Conservation (phyloP, 805 yeast species). For the Yarrowia sp. region DNA sequence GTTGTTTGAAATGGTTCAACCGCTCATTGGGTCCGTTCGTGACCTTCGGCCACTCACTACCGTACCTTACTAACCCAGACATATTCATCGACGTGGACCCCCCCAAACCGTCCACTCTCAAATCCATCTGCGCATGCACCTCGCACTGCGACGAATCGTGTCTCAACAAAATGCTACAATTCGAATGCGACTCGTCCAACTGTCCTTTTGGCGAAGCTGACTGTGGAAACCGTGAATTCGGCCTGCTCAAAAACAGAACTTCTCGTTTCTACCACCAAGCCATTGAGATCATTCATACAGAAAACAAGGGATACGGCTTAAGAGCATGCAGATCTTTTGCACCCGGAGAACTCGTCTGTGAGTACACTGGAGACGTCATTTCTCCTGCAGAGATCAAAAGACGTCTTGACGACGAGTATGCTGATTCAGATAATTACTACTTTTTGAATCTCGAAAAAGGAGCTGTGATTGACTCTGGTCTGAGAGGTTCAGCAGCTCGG, state of each 20-base stretch:
- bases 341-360: conserved; percentile 46
- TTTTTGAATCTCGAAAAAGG: conserved; percentile 47
- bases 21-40: too few species aligned
- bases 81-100: conserved; percentile 32
- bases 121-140: conserved; percentile 33
- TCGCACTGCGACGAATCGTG: conserved; percentile 42
- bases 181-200: conserved; percentile 40
- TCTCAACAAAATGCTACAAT: conserved; percentile 38
- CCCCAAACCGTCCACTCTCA: conserved; percentile 28
- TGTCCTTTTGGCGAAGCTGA: conserved; percentile 39
- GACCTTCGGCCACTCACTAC: not conserved
- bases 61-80: conserved; percentile 27
- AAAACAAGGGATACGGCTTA: conserved; percentile 46
- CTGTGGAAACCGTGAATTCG: conserved; percentile 45
- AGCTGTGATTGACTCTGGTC: conserved; percentile 47
- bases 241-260: not conserved
- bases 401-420: conserved; percentile 41
- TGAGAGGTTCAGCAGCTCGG: conserved; percentile 49
- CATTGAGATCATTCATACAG: conserved; percentile 41
- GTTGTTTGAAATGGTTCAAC: too few species aligned
- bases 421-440: conserved; percentile 41
- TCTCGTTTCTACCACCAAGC: not conserved
- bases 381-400: conserved; percentile 43
- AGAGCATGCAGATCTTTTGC: conserved; percentile 42
- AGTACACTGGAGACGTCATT: conserved; percentile 52